Evolutionary conservation across 257 asterid species (phyloP).

Genomic region (Jacaranda mimosifolia): DNA sequence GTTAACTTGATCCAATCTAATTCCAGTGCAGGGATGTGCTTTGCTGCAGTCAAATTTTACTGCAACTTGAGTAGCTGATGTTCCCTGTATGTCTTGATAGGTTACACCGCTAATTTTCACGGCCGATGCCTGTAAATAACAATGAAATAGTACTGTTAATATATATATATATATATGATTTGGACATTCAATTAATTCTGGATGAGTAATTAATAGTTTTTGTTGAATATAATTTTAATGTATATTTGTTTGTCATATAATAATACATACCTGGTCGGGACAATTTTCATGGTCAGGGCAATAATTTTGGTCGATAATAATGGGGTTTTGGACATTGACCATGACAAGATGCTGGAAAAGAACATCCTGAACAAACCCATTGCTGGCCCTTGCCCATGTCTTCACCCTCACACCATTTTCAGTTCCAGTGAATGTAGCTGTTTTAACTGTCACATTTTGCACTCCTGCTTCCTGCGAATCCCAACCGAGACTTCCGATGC

Average conservation of each 20-base stretch:
- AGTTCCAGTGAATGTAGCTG: slow-evolving; percentile 54
- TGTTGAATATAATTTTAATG: too few relatives aligned
- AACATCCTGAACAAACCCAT: slow-evolving; percentile 54
- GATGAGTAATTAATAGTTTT: too few relatives aligned
- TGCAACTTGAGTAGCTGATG: slow-evolving; percentile 53
- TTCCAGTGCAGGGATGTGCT: slow-evolving; percentile 43
- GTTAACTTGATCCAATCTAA: slow-evolving; percentile 43
- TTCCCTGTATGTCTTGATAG: slow-evolving; percentile 56
- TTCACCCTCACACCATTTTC: slow-evolving; percentile 67
- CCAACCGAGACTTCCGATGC: slow-evolving; percentile 76
- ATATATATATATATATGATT: not conserved
- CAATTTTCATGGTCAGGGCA: slow-evolving; percentile 54
- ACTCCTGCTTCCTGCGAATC: slow-evolving; percentile 60
- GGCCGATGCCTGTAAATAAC: slow-evolving; percentile 39
- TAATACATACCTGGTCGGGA: slow-evolving; percentile 47
- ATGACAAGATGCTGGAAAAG: slow-evolving; percentile 50
- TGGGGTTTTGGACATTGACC: slow-evolving; percentile 60
- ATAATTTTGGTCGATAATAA: slow-evolving; percentile 67
- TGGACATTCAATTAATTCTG: too few relatives aligned
- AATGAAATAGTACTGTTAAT: too few relatives aligned
- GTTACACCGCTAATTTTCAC: slow-evolving; percentile 49
- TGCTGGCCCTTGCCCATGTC: slow-evolving; percentile 76
- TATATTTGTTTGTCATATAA: not conserved
- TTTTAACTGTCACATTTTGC: slow-evolving; percentile 59
- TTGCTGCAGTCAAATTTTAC: slow-evolving; percentile 52